These are phyloP conservation scores for Mortierella sp. DNA, from an alignment of 371 early-diverging fungal genomes.

Conservation along the genomic window DNA sequence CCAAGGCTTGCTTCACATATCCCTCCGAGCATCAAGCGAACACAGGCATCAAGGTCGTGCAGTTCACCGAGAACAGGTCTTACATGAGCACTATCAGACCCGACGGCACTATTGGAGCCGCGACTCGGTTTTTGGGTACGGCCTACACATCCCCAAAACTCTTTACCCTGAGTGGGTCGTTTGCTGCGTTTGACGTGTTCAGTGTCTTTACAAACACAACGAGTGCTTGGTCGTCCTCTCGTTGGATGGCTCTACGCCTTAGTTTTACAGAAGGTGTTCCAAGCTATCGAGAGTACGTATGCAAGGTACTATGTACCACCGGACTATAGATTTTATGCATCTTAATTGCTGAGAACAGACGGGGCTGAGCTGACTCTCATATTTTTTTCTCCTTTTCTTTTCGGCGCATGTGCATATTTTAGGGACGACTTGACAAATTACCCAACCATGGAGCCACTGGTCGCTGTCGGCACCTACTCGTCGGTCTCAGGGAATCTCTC, in stretches of 20 bases:
- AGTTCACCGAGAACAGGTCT: background rate
- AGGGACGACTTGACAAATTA: background rate
- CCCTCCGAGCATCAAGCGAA: background rate
- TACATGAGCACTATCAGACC: background rate
- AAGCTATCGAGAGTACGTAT: too few species aligned
- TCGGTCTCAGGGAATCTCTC: background rate
- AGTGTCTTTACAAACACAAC: background rate
- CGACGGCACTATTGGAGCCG: background rate
- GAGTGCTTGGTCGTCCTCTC: background rate
- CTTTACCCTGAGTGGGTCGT: background rate
- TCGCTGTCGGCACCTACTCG: background rate
- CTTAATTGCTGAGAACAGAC: background rate
- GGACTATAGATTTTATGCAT: background rate
- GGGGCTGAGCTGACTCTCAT: too few species aligned
- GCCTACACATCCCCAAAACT: background rate
- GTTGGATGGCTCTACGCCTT: background rate
- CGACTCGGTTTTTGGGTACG: background rate
- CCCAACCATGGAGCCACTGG: background rate
- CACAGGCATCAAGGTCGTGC: background rate
- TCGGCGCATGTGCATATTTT: background rate
- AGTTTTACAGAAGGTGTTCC: background rate
- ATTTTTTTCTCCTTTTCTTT: background rate
- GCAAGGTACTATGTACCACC: too few species aligned
- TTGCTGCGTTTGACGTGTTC: background rate
- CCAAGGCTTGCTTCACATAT: background rate